Evolutionary conservation across 2,329 filamentous ascomycete genomes (phyloP).

Genomic region (Hypoxylon rubiginosum): DNA sequence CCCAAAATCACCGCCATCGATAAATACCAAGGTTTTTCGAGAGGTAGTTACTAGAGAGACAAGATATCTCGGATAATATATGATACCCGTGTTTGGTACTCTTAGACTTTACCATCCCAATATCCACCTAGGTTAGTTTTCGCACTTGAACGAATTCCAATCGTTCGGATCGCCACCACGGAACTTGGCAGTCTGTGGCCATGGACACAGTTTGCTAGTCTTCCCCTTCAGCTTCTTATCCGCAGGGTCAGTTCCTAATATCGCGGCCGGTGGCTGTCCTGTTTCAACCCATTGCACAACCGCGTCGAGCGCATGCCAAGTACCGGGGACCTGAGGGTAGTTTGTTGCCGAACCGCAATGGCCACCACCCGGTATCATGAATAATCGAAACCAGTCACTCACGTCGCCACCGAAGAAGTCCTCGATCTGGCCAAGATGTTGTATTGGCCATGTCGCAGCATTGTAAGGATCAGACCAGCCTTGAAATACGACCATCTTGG

Average conservation of each 20-base stretch:
- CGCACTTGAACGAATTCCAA: conserved; percentile 35
- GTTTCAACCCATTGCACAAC: conserved; percentile 55
- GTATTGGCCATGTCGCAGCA: conserved; percentile 54
- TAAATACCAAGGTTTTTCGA: neutral
- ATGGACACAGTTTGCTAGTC: conserved; percentile 49
- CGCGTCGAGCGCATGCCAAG: conserved; percentile 52
- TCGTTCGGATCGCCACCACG: conserved; percentile 32
- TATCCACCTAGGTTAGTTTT: neutral
- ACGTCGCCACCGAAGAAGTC: conserved; percentile 43
- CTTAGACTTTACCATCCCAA: neutral
- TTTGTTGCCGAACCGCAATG: conserved; percentile 54
- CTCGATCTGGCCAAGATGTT: conserved; percentile 54
- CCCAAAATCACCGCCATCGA: too few relatives aligned
- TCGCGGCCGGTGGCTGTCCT: conserved; percentile 44
- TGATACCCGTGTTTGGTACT: neutral
- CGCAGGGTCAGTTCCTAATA: conserved; percentile 49
- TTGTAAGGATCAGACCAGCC: conserved; percentile 56
- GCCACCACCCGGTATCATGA: conserved; percentile 57
- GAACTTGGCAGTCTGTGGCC: conserved; percentile 39
- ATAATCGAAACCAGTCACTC: conserved; percentile 53
- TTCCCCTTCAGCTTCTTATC: conserved; percentile 47
- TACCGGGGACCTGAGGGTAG: conserved; percentile 52
- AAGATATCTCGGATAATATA: neutral
- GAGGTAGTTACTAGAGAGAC: neutral
- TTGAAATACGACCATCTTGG: conserved; percentile 57